phyloP scores from a whole-genome alignment of 2,329 filamentous ascomycete species.

The Colletotrichum limetticola region DNA sequence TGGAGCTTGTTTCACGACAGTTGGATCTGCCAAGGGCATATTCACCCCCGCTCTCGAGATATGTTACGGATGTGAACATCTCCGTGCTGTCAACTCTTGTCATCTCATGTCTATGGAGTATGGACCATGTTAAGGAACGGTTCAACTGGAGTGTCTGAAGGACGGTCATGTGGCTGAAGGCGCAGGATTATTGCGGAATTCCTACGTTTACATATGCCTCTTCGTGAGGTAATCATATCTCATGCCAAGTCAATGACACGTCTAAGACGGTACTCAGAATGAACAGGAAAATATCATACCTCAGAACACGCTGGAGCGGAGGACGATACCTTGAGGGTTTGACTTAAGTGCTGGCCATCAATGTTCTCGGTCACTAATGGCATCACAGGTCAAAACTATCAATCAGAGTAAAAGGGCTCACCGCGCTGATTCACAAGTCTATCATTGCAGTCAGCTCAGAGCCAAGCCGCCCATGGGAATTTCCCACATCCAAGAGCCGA shows the following conservation, averaged over 20 bases:
- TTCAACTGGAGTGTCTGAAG: background rate
- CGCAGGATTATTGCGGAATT: background rate
- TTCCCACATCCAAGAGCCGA: too few relatives aligned
- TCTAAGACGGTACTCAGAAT: background rate
- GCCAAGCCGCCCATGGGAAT: too few relatives aligned
- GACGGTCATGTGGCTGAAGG: background rate
- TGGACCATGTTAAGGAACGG: background rate
- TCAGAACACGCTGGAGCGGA: background rate
- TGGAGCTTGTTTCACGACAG: conserved; percentile 23
- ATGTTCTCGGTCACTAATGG: background rate
- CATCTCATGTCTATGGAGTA: background rate
- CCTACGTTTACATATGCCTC: background rate
- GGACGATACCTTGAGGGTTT: background rate
- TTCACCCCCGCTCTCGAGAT: background rate
- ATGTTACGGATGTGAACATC: background rate
- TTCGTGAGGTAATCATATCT: background rate
- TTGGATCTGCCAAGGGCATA: conserved; percentile 11
- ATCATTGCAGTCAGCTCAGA: background rate
- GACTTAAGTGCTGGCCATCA: background rate
- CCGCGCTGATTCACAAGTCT: background rate
- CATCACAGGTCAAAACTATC: background rate
- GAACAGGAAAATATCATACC: background rate
- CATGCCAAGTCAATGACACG: background rate
- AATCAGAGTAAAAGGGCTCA: background rate
- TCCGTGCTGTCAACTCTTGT: background rate